Evolutionary conservation across 768 basidiomycete genomes (phyloP), one percentile per base, ranked within the genome.

Genomic region (Grammothele lineata): DNA sequence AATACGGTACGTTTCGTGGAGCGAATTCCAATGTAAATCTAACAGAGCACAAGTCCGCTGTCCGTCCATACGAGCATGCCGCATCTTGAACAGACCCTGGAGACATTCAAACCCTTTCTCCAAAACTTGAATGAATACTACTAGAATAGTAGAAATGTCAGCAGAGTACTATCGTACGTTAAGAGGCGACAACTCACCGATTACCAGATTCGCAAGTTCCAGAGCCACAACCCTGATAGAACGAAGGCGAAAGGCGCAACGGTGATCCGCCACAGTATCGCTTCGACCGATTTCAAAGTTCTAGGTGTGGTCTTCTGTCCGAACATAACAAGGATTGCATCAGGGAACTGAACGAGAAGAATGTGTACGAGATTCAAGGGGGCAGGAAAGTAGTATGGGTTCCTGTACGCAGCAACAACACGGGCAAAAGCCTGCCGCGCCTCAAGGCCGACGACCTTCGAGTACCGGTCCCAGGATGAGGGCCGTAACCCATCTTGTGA

Each of bases 381-480:
- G 5, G 76, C 66, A 3, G 77, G 77, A 51, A 78, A 82, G 38
- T 56, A 58, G 45, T 72, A 70, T 3, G 68, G 64, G 5, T 50
- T 48, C 1, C 59, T 43, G 47, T 63, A 79, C 5, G 47, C 41
- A 18, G 59, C 41, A 21, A 74, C 68, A 17, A 70, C 62, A 19
- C 57, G 57, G 19, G 66, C 57, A 50, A 76, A 75, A 1, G 59
- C 45, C 33, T 62, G 62, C 23, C 78, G 75, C 18, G 80, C 76
- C 19, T 63, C 57, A 5, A 67, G 48, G 7, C 80, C 79, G 12
- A 76, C 62, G 2, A 57, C 42, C 11, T 40, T 35, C 4, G 77
- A 71, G 59, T 75, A 82, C 19, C 67, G 64, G 51, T 81, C 77
- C 80, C 80, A 82, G 5, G 53, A 27, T 12, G 22, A 43, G 4